phyloP scores from a whole-genome alignment of 805 yeast species.

The Soucietia sequanensis region DNA sequence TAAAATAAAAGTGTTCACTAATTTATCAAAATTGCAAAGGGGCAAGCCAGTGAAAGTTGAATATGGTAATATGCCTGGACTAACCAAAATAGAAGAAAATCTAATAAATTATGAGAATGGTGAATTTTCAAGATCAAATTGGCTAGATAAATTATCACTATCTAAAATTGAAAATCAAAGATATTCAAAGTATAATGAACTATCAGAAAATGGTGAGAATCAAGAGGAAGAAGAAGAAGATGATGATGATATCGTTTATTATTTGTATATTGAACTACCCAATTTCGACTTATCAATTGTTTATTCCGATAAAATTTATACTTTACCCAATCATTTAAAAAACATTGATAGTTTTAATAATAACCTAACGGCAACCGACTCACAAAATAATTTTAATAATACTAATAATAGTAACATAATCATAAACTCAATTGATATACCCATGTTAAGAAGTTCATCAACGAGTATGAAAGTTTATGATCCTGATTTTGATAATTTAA shows the following conservation, averaged over 20 bases:
- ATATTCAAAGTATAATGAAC: background rate
- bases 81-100: slow-evolving; percentile 45
- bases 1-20: slow-evolving; percentile 29
- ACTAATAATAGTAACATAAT: slow-evolving; percentile 32
- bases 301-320: slow-evolving; percentile 34
- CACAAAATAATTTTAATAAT: no score
- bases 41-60: slow-evolving; percentile 18
- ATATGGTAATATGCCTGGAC: slow-evolving; percentile 17
- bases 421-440: slow-evolving; percentile 33
- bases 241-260: slow-evolving; percentile 13
- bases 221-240: slow-evolving; percentile 1
- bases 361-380: background rate
- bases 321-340: slow-evolving; percentile 2
- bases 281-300: slow-evolving; percentile 43
- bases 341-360: background rate
- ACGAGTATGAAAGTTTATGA: slow-evolving; percentile 39
- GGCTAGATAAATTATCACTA: slow-evolving; percentile 73
- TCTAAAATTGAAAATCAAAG: slow-evolving; percentile 47
- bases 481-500: slow-evolving; percentile 30
- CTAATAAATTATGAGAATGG: slow-evolving; percentile 68
- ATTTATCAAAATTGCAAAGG: slow-evolving; percentile 9
- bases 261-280: slow-evolving; percentile 40
- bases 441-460: slow-evolving; percentile 9
- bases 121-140: slow-evolving; percentile 55
- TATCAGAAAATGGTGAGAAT: slow-evolving; percentile 3